Evolutionary conservation across 2,329 filamentous ascomycete genomes (phyloP), one percentile per base, ranked within the genome.

Genomic region (Trichoderma brevicompactum): DNA sequence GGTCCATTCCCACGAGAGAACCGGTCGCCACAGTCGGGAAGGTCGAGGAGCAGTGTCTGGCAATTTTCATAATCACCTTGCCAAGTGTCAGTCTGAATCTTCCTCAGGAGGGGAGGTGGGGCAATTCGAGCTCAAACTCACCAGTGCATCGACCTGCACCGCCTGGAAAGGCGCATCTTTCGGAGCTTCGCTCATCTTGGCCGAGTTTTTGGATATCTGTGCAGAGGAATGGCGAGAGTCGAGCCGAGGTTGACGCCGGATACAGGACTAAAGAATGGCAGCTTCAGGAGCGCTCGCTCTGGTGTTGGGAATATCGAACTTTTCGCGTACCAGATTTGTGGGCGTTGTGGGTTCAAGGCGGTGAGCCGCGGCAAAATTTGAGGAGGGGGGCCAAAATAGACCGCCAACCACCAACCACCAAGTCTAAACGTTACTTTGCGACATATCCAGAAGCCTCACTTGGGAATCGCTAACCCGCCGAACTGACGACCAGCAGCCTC

Each of bases 61-160:
- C 94, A 78, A 98, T 94, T 85, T 97, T 97, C 91, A 97, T 94
- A 72, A 96, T 92, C 75, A 96, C 92, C 92, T 72, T 61, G 40
- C 66, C 53, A 55, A 65, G 67, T 68, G 67, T 71, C 67, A 73
- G 68, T 67, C 69, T 8, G 44, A 8, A 66, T 68, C 67, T 61
- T 68, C 67, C 66, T 70, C 69, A 62, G 69, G 70, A 69, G 70
- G 69, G 66, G 67, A 74, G 75, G 77, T 77, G 77, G 77, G 76
- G 75, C 73, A 74, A 28, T 41, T 32, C 44, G 41, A 60, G 56
- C 56, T 58, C 71, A 67, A 69, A 77, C 89, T 78, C 86, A 96
- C 94, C 84, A 98, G 84, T 75, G 94, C 92, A 84, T 97, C 94
- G 76, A 98, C 90, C 84, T 96, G 92, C 74, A 97, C 92, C 80